Base-by-base conservation (phyloP, 2,329 filamentous ascomycete genomes). In the Ceratocystiopsis minuta region DNA sequence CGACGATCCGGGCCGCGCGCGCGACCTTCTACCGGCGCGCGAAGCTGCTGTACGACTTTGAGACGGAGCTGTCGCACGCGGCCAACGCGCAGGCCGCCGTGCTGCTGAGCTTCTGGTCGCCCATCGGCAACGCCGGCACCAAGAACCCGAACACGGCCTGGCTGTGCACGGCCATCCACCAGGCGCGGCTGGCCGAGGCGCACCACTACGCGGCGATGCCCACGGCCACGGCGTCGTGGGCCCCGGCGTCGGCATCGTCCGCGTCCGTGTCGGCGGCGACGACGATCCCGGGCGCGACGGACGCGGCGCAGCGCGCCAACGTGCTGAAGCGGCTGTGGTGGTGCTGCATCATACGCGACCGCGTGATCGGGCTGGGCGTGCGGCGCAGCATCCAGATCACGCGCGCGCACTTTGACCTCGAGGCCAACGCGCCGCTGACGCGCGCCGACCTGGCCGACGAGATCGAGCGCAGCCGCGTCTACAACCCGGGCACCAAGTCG, bases 271-370 rank as follows among this genome's bases (percentile, higher is more conserved):
- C 24, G 24, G 2, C 24, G 24, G 24, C 24, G 24, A 10, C 24
- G 24, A 10, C 24, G 24, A 28, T 10, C 4, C 33, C 41, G 17
- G 37, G 41, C 15, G 14, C 18, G 35, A 10, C 24, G 5, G 24
- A 28, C 24, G 6, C 24, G 24, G 24, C 24, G 7, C 60, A 42
- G 57, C 60, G 45, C 54, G 48, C 43, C 39, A 46, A 46, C 28
- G 34, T 59, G 9, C 57, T 65, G 31, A 72, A 70, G 51, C 57
- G 67, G 2, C 52, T 72, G 9, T 71, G 67, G 67, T 72, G 68
- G 67, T 67, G 65, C 44, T 69, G 67, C 44, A 57, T 72, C 35
- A 57, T 71, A 6, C 63, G 68, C 12, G 68, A 71, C 50, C 60
- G 66, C 34, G 64, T 67, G 16, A 48, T 72, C 20, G 59, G 62